Evolutionary conservation across 2,329 filamentous ascomycete genomes (phyloP), one percentile per base, ranked within the genome.

Genomic region (Magnaporthiopsis rhizophila): DNA sequence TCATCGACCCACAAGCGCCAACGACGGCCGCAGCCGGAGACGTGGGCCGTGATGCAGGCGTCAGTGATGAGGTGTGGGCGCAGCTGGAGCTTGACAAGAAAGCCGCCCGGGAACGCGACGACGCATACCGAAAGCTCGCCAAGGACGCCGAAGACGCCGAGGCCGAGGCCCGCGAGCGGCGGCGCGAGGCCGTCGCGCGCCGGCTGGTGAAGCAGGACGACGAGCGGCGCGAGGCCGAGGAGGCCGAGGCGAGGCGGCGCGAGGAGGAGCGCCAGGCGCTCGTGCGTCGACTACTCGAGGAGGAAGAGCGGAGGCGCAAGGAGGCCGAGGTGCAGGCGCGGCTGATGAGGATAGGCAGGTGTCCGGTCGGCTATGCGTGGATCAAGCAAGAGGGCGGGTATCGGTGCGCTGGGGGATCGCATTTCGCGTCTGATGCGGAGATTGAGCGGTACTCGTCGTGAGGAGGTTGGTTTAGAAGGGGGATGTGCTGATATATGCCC

Each of bases 31-130:
- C 3, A 30, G 9, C 65, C 11, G 56, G 65, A 1, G 34, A 11
- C 34, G 34, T 36, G 34, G 65, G 68, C 5, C 79, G 86, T 15
- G 88, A 90, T 65, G 71, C 77, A 0, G 83, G 83, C 0, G 86
- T 90, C 0, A 81, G 78, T 5, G 85, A 89, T 61, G 82, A 74
- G 7, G 74, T 84, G 1, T 90, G 87, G 88, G 74, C 80, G 1
- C 83, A 88, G 68, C 81, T 90, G 0, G 78, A 86, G 65, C 69
- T 65, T 1, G 84, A 89, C 71, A 76, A 73, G 26, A 67, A 72
- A 28, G 76, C 75, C 0, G 77, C 78, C 45, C 66, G 74, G 1
- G 72, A 73, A 0, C 74, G 73, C 0, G 75, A 82, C 9, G 69
- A 71, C 3, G 74, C 79, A 32, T 74, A 79, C 11, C 71, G 69